Base-by-base conservation (phyloP, 2,329 filamentous ascomycete genomes). In the Xylariaceae sp. region DNA sequence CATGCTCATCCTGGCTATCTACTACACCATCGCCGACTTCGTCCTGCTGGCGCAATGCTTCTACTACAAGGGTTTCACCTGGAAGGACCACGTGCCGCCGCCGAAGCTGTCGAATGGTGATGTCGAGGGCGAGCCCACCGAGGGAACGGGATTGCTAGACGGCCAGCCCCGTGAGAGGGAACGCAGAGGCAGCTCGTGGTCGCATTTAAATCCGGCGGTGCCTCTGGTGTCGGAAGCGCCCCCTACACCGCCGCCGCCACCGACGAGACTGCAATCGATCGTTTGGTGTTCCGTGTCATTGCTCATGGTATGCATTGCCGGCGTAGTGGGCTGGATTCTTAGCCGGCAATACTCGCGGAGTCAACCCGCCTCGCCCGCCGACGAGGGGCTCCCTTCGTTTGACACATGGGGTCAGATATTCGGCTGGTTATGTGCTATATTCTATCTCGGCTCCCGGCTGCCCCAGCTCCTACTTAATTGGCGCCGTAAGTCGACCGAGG, bases 391-490 rank as follows among this genome's bases (percentile, higher is more conserved):
- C 1, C 81, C 91, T 9, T 74, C 79, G 1, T 90, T 97, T 75
- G 91, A 88, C 65, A 68, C 87, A 26, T 85, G 87, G 74, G 95
- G 95, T 48, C 95, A 99, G 70, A 78, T 96, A 46, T 98, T 96
- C 67, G 95, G 95, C 40, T 98, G 96, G 75, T 81, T 98, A 46
- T 98, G 93, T 75, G 92, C 95, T 2, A 79, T 85, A 1, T 81
- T 97, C 4, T 98, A 99, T 70, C 89, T 98, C 10, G 91, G 91
- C 20, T 95, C 90, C 0, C 89, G 95, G 7, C 75, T 98, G 6
- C 95, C 95, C 0, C 95, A 99, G 76, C 81, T 99, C 1, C 80
- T 97, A 7, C 84, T 98, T 50, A 99, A 98, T 74, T 96, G 91
- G 77, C 86, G 90, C 19, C 88, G 95, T 60, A 96, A 96, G 77